Evolutionary conservation across 2,329 filamentous ascomycete species (phyloP), one percentile per base, ranked within the genome.

Genomic region (Epichloe baconii): DNA sequence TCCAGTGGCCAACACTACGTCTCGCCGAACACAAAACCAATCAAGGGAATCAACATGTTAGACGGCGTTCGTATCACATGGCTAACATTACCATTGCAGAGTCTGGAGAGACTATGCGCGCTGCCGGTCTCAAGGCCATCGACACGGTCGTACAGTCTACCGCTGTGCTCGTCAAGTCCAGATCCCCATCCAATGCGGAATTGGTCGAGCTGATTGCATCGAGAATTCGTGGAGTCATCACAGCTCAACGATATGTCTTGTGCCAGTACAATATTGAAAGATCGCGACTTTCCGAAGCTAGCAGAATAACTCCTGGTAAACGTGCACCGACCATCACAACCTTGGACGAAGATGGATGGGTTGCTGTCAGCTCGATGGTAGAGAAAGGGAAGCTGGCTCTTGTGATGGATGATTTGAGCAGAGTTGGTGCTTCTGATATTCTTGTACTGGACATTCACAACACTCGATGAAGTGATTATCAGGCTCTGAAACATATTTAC

Each of bases 51-150:
- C 41, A 26, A 3, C 10, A n/a, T 31, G 11, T n/a, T 15, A 31
- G 10, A 23, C 7, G 42, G 17, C 6, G 14, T 10, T 15, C 35
- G 15, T 15, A 26, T 21, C 6, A 42, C 15, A 21, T 47, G 40
- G 42, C 57, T 63, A 38, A 63, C 53, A 47, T 42, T 8, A 11
- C 6, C 2, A 26, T 17, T 10, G 19, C 59, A 93, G 91, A 98
- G 75, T 97, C 93, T 19, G 93, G 93, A 52, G 91, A 97, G 70
- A 98, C 93, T 0, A 98, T 98, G 93, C 86, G 87, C 63, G 93
- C 91, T 19, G 91, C 91, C 43, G 93, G 93, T 23, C 78, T 98
- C 48, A 90, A 89, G 71, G 85, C 91, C 52, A 96, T 97, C 60
- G 89, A 93, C 60, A 98, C 93, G 2, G 89, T 98, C 26, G 78